Conservation (phyloP, 2,329 filamentous ascomycete genomes). For the Beauveria sp. region DNA sequence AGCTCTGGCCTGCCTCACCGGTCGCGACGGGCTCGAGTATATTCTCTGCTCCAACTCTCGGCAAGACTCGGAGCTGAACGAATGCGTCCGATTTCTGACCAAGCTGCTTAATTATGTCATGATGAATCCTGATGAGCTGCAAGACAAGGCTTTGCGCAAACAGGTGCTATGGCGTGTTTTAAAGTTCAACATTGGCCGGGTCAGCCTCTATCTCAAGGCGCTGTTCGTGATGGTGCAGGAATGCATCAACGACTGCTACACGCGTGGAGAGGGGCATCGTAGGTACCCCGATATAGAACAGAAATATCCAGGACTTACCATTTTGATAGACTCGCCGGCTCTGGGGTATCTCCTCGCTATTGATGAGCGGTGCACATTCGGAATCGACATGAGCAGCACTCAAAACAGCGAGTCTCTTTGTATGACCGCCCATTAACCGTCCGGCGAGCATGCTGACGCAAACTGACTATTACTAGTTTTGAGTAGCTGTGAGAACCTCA, state of each 20-base stretch:
- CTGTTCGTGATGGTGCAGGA: not conserved
- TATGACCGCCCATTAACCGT: not conserved
- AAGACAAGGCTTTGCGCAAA: conserved; percentile 4
- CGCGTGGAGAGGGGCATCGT: not conserved
- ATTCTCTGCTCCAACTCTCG: conserved; percentile 13
- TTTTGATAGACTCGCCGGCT: not conserved
- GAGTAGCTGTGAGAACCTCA: not conserved
- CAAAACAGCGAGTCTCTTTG: not conserved
- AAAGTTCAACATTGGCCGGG: not conserved
- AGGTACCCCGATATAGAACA: not conserved
- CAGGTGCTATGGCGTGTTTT: not conserved
- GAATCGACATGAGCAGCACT: not conserved
- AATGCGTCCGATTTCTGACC: not conserved
- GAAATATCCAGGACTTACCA: not conserved
- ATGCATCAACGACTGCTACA: not conserved
- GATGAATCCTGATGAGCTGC: conserved; percentile 8
- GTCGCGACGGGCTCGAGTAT: conserved; percentile 6
- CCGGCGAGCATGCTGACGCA: not conserved
- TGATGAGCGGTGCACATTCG: not conserved
- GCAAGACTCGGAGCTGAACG: conserved; percentile 4
- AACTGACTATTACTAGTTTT: not conserved
- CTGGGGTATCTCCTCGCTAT: not conserved
- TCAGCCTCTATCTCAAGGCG: not conserved
- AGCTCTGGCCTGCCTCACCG: conserved; percentile 5
- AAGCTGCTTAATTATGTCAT: not conserved